Conservation (phyloP, 495 filamentous ascomycete species). For the Zalerion maritima region DNA sequence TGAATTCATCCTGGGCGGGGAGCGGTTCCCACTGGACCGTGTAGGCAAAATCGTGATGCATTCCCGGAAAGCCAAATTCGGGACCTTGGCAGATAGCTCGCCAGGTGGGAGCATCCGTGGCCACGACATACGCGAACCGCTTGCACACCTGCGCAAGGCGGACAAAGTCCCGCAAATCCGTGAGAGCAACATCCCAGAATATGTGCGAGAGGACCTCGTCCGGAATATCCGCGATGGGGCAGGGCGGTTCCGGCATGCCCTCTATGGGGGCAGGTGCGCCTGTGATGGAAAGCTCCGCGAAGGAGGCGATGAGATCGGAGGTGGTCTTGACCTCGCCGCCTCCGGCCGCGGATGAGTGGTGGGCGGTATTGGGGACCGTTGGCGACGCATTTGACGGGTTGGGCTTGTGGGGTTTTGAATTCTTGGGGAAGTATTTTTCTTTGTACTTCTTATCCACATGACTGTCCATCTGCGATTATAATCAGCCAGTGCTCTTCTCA, state of each 20-base stretch:
- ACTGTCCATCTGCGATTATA: slow-evolving; percentile 51
- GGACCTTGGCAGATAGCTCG: slow-evolving; percentile 51
- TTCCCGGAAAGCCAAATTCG: slow-evolving; percentile 65
- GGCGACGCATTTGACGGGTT: slow-evolving; percentile 40
- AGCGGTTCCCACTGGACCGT: slow-evolving; percentile 48
- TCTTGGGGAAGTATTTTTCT: slow-evolving; percentile 71
- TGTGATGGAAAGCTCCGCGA: slow-evolving; percentile 49
- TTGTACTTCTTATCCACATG: slow-evolving; percentile 73
- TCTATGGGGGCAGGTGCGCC: slow-evolving; percentile 41
- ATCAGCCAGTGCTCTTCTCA: slow-evolving; percentile 11
- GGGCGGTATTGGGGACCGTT: slow-evolving; percentile 38
- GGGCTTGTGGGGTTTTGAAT: slow-evolving; percentile 35
- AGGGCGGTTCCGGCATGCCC: slow-evolving; percentile 52
- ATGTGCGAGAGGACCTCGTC: slow-evolving; percentile 72
- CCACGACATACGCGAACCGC: slow-evolving; percentile 68
- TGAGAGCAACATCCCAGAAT: slow-evolving; percentile 49
- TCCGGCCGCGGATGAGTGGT: slow-evolving; percentile 24
- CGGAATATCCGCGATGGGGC: slow-evolving; percentile 62
- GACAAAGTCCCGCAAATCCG: slow-evolving; percentile 65
- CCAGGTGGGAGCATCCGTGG: slow-evolving; percentile 84
- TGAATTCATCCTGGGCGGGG: slow-evolving; percentile 19
- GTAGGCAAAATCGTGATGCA: slow-evolving; percentile 68
- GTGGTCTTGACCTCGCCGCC: slow-evolving; percentile 25
- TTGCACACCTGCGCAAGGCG: slow-evolving; percentile 78
- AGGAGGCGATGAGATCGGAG: slow-evolving; percentile 60